These are phyloP conservation scores for Diaporthe humulicola DNA, from an alignment of 2,329 filamentous ascomycete genomes.

Conservation along the genomic window DNA sequence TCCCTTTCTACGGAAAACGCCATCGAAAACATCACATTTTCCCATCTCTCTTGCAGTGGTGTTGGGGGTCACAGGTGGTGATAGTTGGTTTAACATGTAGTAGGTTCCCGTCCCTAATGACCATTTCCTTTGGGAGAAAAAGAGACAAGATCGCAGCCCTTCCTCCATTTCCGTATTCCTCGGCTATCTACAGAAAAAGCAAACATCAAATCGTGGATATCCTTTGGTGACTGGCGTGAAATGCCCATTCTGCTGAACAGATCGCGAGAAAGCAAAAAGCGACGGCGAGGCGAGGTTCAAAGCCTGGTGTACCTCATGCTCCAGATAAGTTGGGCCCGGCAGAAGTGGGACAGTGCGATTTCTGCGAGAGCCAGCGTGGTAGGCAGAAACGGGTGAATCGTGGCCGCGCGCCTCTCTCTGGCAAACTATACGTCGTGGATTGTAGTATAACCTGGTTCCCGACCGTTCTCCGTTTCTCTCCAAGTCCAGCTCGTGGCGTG, in stretches of 20 bases:
- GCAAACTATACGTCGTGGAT: slow-evolving; percentile 13
- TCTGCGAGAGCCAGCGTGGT: slow-evolving; percentile 1
- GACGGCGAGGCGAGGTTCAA: slow-evolving; percentile 46
- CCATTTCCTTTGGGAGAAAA: not conserved
- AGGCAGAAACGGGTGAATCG: not conserved
- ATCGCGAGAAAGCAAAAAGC: slow-evolving; percentile 40
- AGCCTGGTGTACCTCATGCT: slow-evolving; percentile 43
- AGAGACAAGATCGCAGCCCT: slow-evolving; percentile 32
- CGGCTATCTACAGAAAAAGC: slow-evolving; percentile 47
- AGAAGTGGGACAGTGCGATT: not conserved
- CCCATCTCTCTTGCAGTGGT: not conserved
- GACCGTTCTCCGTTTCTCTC: slow-evolving; percentile 7
- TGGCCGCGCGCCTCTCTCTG: slow-evolving; percentile 14
- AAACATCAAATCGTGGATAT: slow-evolving; percentile 44
- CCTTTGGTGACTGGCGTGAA: slow-evolving; percentile 42
- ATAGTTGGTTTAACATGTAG: slow-evolving; percentile 22
- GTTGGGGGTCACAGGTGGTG: not conserved
- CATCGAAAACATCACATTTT: slow-evolving; percentile 11
- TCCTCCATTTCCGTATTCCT: slow-evolving; percentile 34
- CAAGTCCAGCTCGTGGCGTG: slow-evolving; percentile 15
- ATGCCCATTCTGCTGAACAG: slow-evolving; percentile 40
- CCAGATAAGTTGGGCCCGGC: slow-evolving; percentile 41
- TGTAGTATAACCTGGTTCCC: slow-evolving; percentile 15
- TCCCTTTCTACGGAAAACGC: slow-evolving; percentile 11
- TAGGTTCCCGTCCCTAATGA: slow-evolving; percentile 21